Conservation (phyloP, 2,329 filamentous ascomycete genomes). For the Plectosphaerella sp. region DNA sequence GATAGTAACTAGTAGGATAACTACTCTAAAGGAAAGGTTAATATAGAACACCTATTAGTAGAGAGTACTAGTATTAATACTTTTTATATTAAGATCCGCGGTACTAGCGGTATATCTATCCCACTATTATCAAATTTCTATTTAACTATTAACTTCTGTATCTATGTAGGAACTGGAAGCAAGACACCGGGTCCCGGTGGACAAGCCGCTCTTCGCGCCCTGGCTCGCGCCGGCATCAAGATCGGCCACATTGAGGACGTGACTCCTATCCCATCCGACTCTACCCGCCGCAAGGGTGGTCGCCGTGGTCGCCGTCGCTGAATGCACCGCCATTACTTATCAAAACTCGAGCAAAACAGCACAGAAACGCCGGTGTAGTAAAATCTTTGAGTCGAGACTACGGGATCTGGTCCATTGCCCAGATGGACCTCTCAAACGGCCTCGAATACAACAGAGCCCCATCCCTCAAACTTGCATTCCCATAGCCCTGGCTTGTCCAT, state of each 20-base stretch:
- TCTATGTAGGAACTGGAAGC: constrained; percentile 79
- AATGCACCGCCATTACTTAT: constrained; percentile 20
- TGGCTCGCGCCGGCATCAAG: constrained; percentile 99
- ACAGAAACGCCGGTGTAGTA: too few relatives aligned
- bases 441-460: constrained; percentile 18
- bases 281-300: constrained; percentile 99
- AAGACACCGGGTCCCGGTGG: constrained; percentile 99
- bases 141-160: not conserved
- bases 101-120: constrained; percentile 77
- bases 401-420: too few relatives aligned
- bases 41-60: too few relatives aligned
- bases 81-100: constrained; percentile 99
- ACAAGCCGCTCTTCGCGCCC: constrained; percentile 96
- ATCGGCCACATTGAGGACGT: constrained; percentile 99
- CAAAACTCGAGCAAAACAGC: too few relatives aligned
- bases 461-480: constrained; percentile 17
- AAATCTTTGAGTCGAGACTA: too few relatives aligned
- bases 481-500: constrained; percentile 15
- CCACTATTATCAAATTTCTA: not conserved
- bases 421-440: constrained; percentile 7
- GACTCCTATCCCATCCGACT: constrained; percentile 98
- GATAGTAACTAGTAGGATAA: too few relatives aligned
- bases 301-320: constrained; percentile 99
- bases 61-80: too few relatives aligned
- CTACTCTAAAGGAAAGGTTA: too few relatives aligned